Base-by-base conservation (phyloP, 768 basidiomycete species). In the Tulasnella calospora region DNA sequence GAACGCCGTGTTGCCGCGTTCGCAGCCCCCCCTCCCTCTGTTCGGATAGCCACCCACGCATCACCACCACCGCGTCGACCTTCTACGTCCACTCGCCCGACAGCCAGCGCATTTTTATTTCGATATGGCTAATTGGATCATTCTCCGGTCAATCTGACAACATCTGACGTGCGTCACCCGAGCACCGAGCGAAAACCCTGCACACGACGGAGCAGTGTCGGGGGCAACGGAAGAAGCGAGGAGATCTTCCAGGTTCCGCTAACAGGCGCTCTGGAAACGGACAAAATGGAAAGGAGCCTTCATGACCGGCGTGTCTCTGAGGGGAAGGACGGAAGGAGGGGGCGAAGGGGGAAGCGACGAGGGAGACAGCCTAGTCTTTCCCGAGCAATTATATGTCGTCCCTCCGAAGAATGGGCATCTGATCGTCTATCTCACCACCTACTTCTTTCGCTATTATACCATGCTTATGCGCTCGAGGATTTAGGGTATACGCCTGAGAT, bases 1-100 rank as follows among this genome's bases (percentile, higher is more conserved):
- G 75, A 76, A 61, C 71, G 38, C 71, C 71, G 71, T 67, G 61
- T 72, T 72, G 71, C 71, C 71, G 71, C 71, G 36, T 72, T 72
- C 71, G 38, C 71, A 40, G 71, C 71, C 71, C 36, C 36, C 44
- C 44, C 40, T 40, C 40, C 17, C 44, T 44, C 44, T 44, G 44
- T 46, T 72, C 71, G 71, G 71, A 72, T 72, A 72, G 71, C 71
- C 71, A 40, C 71, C 5, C 71, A 40, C 36, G 9, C 71, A 27
- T 9, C 71, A 40, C 27, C 33, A 72, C 23, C 44, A 72, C 35
- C 33, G 70, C 4, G 23, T 36, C 71, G 21, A n/a, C 9, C 71
- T 41, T 30, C 38, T 55, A 55, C 19, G 51, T n/a, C n/a, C n/a
- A n/a, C n/a, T n/a, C n/a, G 44, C 44, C 17, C 44, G 44, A 67